phyloP scores from a whole-genome alignment of 768 basidiomycete genomes.

The Trametes elegans region DNA sequence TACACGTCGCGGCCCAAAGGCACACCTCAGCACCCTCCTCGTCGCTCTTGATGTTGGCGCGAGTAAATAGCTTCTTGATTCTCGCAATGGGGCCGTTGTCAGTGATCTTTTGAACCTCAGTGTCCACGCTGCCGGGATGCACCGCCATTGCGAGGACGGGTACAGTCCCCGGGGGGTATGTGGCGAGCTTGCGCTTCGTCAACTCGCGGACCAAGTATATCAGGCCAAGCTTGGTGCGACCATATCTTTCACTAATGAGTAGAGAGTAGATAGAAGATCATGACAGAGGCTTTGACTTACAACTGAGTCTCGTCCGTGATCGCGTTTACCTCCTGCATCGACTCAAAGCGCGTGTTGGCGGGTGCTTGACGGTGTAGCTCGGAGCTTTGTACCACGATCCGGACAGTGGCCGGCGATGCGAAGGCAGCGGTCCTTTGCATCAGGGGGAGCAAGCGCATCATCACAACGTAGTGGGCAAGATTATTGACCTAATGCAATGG shows the following conservation, averaged over 20 bases:
- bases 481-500: conserved; percentile 24
- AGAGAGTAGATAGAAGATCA: neutral
- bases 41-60: conserved; percentile 20
- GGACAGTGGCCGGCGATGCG: conserved; percentile 23
- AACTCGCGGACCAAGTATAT: conserved; percentile 25
- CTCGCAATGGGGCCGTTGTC: conserved; percentile 26
- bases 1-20: conserved; percentile 28
- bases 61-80: conserved; percentile 18
- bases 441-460: conserved; percentile 26
- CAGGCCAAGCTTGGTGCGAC: conserved; percentile 29
- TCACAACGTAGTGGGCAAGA: conserved; percentile 25
- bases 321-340: conserved; percentile 27
- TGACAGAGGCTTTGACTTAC: neutral
- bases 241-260: conserved; percentile 16
- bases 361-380: conserved; percentile 27
- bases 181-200: conserved; percentile 22
- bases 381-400: conserved; percentile 30
- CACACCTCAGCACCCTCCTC: conserved; percentile 27
- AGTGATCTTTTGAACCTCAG: conserved; percentile 23
- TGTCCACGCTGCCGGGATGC: conserved; percentile 29
- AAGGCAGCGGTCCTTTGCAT: conserved; percentile 27
- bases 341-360: conserved; percentile 19
- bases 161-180: conserved; percentile 9
- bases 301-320: conserved; percentile 21
- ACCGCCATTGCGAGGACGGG: conserved; percentile 27